These are phyloP conservation scores for Moelleriella libera DNA, from an alignment of 2,329 filamentous ascomycete species.

Conservation along the genomic window DNA sequence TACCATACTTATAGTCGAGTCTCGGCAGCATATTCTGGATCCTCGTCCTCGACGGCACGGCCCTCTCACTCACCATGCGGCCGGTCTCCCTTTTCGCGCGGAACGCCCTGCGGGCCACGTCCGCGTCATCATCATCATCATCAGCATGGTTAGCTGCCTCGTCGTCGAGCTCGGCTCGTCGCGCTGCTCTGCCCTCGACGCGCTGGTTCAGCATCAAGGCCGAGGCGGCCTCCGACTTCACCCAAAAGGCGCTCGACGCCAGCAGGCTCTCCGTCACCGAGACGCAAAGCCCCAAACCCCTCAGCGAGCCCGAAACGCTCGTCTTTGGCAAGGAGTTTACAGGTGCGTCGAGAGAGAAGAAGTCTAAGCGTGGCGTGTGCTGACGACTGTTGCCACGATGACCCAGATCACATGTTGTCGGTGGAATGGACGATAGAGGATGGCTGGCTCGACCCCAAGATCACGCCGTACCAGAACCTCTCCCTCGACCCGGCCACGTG, in stretches of 20 bases:
- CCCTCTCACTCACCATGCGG: conserved; percentile 11
- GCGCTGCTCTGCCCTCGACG: conserved; percentile 8
- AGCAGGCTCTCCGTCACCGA: conserved; percentile 60
- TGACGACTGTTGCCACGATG: neutral
- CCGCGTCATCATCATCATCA: neutral
- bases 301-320: conserved; percentile 64
- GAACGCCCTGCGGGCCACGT: conserved; percentile 16
- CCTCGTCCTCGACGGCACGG: no score
- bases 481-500: conserved; percentile 91
- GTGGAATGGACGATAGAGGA: conserved; percentile 80
- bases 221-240: conserved; percentile 30
- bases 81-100: conserved; percentile 13
- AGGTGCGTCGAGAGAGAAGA: conserved; percentile 30
- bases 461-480: conserved; percentile 92
- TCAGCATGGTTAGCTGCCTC: neutral
- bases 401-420: conserved; percentile 84
- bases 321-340: conserved; percentile 88
- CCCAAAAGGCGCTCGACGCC: conserved; percentile 60
- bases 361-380: no score
- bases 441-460: conserved; percentile 73
- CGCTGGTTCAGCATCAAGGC: conserved; percentile 38
- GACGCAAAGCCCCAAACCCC: conserved; percentile 60
- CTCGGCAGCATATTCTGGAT: no score
- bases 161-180: neutral
- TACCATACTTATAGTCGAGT: no score